A percentile compares a stretch with the other conserved stretches of the same genome.
These are phyloP conservation scores for Croton setiger DNA, from an alignment of 441 rosid genomes.

Conservation along the genomic window DNA sequence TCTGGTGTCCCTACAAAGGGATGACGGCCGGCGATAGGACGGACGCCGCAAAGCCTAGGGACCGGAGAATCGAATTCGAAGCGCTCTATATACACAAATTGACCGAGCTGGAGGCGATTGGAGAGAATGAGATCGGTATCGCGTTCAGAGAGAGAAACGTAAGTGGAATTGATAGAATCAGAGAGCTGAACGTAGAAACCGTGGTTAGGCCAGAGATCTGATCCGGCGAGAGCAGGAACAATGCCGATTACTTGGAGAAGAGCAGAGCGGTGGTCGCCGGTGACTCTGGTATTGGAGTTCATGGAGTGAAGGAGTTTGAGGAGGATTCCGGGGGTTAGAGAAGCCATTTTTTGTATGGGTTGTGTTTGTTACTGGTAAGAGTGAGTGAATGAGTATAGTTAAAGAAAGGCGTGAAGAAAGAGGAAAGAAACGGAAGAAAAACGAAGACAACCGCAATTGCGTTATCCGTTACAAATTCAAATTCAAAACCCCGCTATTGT, in stretches of 20 bases:
- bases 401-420: not conserved
- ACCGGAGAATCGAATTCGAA: slow-evolving; percentile 71
- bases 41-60: slow-evolving; percentile 75
- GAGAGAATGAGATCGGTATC: slow-evolving; percentile 82
- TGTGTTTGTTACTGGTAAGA: not conserved
- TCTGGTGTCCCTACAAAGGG: slow-evolving; percentile 70
- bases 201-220: slow-evolving; percentile 85
- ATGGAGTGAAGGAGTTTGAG: slow-evolving; percentile 85
- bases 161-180: slow-evolving; percentile 90
- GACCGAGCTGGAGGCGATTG: slow-evolving; percentile 94
- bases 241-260: slow-evolving; percentile 83
- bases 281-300: slow-evolving; percentile 67
- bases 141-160: slow-evolving; percentile 84
- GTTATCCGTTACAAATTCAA: slow-evolving; percentile 54
- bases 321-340: slow-evolving; percentile 78
- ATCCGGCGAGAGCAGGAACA: slow-evolving; percentile 82
- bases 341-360: slow-evolving; percentile 45
- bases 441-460: not conserved
- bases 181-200: slow-evolving; percentile 93
- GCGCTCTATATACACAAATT: slow-evolving; percentile 80
- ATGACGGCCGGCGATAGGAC: slow-evolving; percentile 82
- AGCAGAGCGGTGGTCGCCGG: slow-evolving; percentile 90
- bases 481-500: slow-evolving; percentile 39
- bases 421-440: not conserved
- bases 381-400: too few relatives aligned